phyloP scores from a whole-genome alignment of 2,329 filamentous ascomycete genomes.

The Pseudonectria foliicola region DNA sequence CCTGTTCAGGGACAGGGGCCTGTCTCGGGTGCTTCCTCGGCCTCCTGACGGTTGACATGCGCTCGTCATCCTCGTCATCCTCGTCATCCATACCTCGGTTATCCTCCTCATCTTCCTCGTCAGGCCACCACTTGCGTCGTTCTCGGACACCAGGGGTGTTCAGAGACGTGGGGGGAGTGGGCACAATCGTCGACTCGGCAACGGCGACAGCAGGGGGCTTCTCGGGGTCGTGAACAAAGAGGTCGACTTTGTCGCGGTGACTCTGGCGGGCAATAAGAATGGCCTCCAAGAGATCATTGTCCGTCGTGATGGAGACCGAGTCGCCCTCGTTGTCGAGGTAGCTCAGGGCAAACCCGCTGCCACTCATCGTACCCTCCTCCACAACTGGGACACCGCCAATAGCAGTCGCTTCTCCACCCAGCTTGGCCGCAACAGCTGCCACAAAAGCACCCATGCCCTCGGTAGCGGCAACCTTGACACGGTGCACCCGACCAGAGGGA shows the following conservation, averaged over 20 bases:
- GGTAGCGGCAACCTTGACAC: conserved; percentile 75
- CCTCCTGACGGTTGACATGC: conserved; percentile 39
- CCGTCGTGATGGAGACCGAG: conserved; percentile 91
- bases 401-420: conserved; percentile 73
- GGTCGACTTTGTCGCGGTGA: conserved; percentile 84
- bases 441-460: conserved; percentile 78
- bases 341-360: conserved; percentile 81
- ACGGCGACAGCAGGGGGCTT: conserved; percentile 66
- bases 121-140: conserved; percentile 52
- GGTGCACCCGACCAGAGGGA: conserved; percentile 87
- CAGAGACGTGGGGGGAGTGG: conserved; percentile 43
- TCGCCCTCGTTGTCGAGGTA: conserved; percentile 97
- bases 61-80: conserved; percentile 44
- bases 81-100: conserved; percentile 45
- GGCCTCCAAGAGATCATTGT: conserved; percentile 86
- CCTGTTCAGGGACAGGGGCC: conserved; percentile 56
- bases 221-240: conserved; percentile 91
- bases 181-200: conserved; percentile 31
- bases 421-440: conserved; percentile 69
- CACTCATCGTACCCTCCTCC: conserved; percentile 70
- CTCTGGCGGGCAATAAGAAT: conserved; percentile 74
- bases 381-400: conserved; percentile 76
- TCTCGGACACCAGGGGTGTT: conserved; percentile 39
- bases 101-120: conserved; percentile 47
- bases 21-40: conserved; percentile 33